Evolutionary conservation across 2,329 filamentous ascomycete genomes (phyloP).

Genomic region (Arthrinium puccinioides): DNA sequence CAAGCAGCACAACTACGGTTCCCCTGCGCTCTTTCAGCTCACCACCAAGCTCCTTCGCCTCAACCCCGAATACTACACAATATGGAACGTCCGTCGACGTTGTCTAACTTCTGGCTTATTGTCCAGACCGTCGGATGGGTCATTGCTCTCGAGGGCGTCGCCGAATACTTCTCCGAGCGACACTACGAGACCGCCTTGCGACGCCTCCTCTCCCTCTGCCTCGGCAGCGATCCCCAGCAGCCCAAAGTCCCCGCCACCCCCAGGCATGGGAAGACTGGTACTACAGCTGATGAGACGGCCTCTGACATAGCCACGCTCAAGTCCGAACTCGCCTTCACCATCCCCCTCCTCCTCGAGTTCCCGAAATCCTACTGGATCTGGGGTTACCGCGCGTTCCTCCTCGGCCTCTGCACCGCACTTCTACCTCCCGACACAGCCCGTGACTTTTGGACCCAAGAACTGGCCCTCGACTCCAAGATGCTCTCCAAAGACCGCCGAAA

Average conservation of each 20-base stretch:
- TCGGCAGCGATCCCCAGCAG: constrained; percentile 43
- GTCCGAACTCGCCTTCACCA: constrained; percentile 71
- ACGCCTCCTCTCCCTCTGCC: constrained; percentile 47
- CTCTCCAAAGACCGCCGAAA: constrained; percentile 78
- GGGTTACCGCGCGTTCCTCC: constrained; percentile 87
- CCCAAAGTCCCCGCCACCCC: constrained; percentile 38
- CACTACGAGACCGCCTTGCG: constrained; percentile 57
- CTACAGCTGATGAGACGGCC: constrained; percentile 36
- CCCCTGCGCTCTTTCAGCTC: constrained; percentile 53
- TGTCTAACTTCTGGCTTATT: constrained; percentile 55
- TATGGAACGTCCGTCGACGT: constrained; percentile 82
- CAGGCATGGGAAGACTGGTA: constrained; percentile 45
- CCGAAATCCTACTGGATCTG: constrained; percentile 99
- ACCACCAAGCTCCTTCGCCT: constrained; percentile 66
- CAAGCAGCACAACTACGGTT: constrained; percentile 40
- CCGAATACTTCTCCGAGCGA: constrained; percentile 44
- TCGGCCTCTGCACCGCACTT: constrained; percentile 61
- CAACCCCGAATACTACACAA: constrained; percentile 85
- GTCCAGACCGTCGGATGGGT: constrained; percentile 37
- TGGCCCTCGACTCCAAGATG: constrained; percentile 82
- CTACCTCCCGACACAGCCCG: constrained; percentile 51
- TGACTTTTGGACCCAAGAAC: constrained; percentile 75
- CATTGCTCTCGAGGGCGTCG: constrained; percentile 46
- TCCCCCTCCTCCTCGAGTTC: constrained; percentile 75
- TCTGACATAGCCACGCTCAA: constrained; percentile 48